phyloP scores from a whole-genome alignment of 192 early-diverging fungal genomes.

The Entophlyctis luteolus region DNA sequence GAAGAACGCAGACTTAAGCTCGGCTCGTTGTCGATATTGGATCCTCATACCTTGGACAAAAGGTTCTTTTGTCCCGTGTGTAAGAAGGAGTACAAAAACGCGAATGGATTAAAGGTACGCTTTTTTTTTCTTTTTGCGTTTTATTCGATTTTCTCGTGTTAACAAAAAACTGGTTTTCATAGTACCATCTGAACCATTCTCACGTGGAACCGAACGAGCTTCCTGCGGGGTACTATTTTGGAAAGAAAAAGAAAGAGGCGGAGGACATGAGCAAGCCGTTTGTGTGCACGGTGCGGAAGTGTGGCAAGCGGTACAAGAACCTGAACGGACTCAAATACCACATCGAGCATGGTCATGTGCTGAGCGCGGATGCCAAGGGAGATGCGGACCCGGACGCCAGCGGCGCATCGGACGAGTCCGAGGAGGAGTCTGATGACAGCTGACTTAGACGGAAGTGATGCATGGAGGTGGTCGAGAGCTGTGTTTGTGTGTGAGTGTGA shows the following conservation, averaged over 20 bases:
- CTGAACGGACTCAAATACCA: constrained; percentile 95
- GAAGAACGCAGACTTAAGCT: constrained; percentile 20
- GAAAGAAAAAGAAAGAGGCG: constrained; percentile 26
- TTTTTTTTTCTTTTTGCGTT: constrained; percentile 18
- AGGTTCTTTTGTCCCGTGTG: constrained; percentile 80
- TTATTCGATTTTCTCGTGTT: neutral
- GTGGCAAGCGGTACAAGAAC: constrained; percentile 95
- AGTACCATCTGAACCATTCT: constrained; percentile 32
- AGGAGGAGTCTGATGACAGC: too few species aligned
- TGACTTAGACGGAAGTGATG: too few species aligned
- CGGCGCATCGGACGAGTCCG: too few species aligned
- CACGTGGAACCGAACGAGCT: constrained; percentile 26
- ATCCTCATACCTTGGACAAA: constrained; percentile 25
- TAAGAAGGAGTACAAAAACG: constrained; percentile 97
- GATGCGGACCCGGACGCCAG: too few species aligned
- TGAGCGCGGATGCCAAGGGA: too few species aligned
- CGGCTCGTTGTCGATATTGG: constrained; percentile 22
- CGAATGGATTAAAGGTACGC: constrained; percentile 85
- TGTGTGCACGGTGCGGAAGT: constrained; percentile 71
- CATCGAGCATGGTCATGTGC: constrained; percentile 91
- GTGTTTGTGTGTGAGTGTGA: too few species aligned
- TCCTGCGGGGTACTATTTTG: constrained; percentile 26
- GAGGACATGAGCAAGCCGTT: constrained; percentile 37
- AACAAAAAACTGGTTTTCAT: too few species aligned
- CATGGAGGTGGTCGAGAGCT: too few species aligned